phyloP scores from a whole-genome alignment of 1,284 basidiomycete species.

The Singerocomus rubriflavus region DNA sequence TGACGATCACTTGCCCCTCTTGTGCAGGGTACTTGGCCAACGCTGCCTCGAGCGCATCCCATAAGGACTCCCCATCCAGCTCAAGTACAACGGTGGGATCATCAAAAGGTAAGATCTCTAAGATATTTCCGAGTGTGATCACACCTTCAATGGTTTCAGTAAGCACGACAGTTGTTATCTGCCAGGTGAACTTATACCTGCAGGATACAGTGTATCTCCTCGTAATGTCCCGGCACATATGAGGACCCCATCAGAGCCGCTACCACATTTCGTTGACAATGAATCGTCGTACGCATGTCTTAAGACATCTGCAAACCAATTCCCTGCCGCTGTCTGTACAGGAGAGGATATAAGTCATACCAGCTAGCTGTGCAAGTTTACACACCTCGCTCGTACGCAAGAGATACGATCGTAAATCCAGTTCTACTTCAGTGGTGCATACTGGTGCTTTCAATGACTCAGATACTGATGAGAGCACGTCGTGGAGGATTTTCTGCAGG shows the following conservation, averaged over 20 bases:
- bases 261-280: constrained; percentile 55
- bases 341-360: background rate
- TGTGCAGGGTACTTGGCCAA: constrained; percentile 84
- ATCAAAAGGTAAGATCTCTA: constrained; percentile 89
- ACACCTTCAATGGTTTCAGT: constrained; percentile 43
- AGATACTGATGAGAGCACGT: constrained; percentile 69
- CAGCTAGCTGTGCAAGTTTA: background rate
- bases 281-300: constrained; percentile 86
- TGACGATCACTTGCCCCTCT: constrained; percentile 62
- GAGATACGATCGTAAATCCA: constrained; percentile 75
- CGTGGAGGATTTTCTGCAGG: constrained; percentile 62
- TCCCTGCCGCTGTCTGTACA: constrained; percentile 71
- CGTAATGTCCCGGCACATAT: constrained; percentile 86
- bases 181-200: constrained; percentile 46
- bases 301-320: constrained; percentile 88
- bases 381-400: constrained; percentile 70
- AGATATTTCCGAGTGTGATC: constrained; percentile 78
- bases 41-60: constrained; percentile 78
- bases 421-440: constrained; percentile 63
- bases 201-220: constrained; percentile 83
- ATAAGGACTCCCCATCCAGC: constrained; percentile 77
- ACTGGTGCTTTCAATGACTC: constrained; percentile 70
- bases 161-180: background rate
- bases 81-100: constrained; percentile 84
- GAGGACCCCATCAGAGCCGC: constrained; percentile 74